Percentiles rank a stretch among this genome's conserved stretches.
phyloP scores from a whole-genome alignment of 2,329 filamentous ascomycete species.

The Monosporascus ibericus region DNA sequence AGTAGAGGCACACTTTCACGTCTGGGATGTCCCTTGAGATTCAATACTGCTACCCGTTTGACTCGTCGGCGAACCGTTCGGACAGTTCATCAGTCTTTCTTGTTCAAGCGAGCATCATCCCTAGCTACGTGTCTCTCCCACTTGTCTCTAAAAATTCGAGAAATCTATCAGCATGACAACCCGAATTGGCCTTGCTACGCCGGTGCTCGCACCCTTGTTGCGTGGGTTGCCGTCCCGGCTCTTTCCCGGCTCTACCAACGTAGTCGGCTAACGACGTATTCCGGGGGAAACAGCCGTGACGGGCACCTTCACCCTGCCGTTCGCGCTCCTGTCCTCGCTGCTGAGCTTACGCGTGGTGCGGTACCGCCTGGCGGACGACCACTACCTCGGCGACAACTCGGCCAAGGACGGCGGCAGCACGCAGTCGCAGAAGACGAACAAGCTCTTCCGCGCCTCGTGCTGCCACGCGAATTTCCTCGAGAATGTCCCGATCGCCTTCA shows the following conservation, averaged over 20 bases:
- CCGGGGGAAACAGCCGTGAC: conserved; percentile 19
- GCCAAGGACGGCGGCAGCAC: conserved; percentile 5
- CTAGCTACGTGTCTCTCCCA: neutral
- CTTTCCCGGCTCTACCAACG: neutral
- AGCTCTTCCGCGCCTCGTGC: conserved; percentile 19
- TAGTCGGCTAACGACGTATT: neutral
- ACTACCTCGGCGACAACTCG: conserved; percentile 22
- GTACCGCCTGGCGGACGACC: conserved; percentile 18
- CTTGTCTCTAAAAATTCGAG: neutral
- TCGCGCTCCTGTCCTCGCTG: conserved; percentile 25
- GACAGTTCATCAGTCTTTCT: neutral
- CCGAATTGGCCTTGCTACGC: conserved; percentile 7
- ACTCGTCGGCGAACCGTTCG: neutral
- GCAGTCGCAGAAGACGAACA: conserved; percentile 9
- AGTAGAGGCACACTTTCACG: too few relatives aligned
- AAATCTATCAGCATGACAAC: conserved; percentile 8
- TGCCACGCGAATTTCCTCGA: conserved; percentile 26
- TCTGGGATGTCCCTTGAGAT: too few relatives aligned
- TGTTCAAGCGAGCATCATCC: neutral
- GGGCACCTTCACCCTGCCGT: conserved; percentile 24
- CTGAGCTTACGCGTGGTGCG: conserved; percentile 22
- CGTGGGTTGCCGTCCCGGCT: conserved; percentile 6
- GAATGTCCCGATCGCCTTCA: conserved; percentile 25
- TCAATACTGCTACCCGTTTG: too few relatives aligned
- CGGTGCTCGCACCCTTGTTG: conserved; percentile 13